These are phyloP conservation scores for Aspergillus egyptiacus DNA, from an alignment of 495 filamentous ascomycete species.

Conservation along the genomic window DNA sequence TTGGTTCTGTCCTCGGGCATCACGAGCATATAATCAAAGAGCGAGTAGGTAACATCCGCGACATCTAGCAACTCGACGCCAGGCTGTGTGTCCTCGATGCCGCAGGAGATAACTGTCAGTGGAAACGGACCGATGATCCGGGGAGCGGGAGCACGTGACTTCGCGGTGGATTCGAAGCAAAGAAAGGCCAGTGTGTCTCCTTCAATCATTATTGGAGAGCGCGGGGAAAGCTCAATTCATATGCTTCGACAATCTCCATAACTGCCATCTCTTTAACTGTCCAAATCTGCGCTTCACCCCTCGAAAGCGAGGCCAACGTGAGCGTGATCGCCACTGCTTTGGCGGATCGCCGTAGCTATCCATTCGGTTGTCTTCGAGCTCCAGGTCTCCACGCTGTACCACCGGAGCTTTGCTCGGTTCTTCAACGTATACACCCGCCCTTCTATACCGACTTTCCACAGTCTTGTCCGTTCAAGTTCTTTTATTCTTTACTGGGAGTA, in stretches of 20 bases:
- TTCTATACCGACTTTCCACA: background rate
- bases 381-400: slow-evolving; percentile 31
- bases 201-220: background rate
- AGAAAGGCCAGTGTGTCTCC: slow-evolving; percentile 34
- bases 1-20: slow-evolving; percentile 38
- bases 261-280: slow-evolving; percentile 43
- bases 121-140: slow-evolving; percentile 2
- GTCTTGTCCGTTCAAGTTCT: background rate
- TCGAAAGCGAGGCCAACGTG: slow-evolving; percentile 41
- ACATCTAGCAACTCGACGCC: too few relatives aligned
- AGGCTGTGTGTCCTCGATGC: too few relatives aligned
- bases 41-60: background rate
- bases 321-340: slow-evolving; percentile 46
- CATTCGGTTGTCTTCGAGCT: background rate
- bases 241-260: slow-evolving; percentile 36
- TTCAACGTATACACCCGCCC: slow-evolving; percentile 16
- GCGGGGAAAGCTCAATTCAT: slow-evolving; percentile 1
- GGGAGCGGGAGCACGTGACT: slow-evolving; percentile 17
- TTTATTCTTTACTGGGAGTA: background rate
- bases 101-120: too few relatives aligned
- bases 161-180: background rate
- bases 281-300: slow-evolving; percentile 37
- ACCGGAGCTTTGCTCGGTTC: slow-evolving; percentile 28
- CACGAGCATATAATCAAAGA: slow-evolving; percentile 13
- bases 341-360: slow-evolving; percentile 37